phyloP scores from a whole-genome alignment of 139 green algal genomes.

The Pleodorina starrii region DNA sequence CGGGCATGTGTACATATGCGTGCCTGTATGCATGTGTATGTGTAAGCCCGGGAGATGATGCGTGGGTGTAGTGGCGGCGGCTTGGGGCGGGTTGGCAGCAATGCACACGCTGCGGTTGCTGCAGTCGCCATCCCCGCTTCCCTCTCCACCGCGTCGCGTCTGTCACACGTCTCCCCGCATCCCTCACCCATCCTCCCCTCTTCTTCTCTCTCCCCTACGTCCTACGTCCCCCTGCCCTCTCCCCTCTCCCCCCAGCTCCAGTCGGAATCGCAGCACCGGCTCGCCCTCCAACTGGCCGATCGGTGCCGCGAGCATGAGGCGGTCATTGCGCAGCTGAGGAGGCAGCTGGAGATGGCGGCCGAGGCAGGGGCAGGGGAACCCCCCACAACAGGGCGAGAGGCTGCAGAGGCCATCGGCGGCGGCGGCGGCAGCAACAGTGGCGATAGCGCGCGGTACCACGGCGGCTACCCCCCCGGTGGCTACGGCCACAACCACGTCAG shows the following conservation, averaged over 20 bases:
- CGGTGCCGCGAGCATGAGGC: background rate
- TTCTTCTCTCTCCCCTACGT: too few species aligned
- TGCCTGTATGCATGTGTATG: background rate
- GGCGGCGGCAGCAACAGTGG: background rate
- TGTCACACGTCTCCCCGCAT: too few species aligned
- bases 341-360: background rate
- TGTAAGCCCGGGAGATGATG: background rate
- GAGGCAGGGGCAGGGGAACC: background rate
- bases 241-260: background rate
- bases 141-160: background rate
- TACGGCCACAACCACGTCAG: background rate
- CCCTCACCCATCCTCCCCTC: too few species aligned
- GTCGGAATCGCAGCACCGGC: background rate
- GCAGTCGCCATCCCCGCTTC: background rate
- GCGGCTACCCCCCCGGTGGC: background rate
- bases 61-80: too few species aligned
- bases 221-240: background rate
- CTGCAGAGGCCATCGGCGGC: background rate
- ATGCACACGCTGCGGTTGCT: background rate
- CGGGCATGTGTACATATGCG: background rate
- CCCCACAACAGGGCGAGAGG: background rate
- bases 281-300: background rate
- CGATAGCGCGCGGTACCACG: background rate
- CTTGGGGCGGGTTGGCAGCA: too few species aligned
- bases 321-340: background rate